Evolutionary conservation across 2,329 filamentous ascomycete genomes (phyloP), one percentile per base, ranked within the genome.

Genomic region (Boeremia exigua): DNA sequence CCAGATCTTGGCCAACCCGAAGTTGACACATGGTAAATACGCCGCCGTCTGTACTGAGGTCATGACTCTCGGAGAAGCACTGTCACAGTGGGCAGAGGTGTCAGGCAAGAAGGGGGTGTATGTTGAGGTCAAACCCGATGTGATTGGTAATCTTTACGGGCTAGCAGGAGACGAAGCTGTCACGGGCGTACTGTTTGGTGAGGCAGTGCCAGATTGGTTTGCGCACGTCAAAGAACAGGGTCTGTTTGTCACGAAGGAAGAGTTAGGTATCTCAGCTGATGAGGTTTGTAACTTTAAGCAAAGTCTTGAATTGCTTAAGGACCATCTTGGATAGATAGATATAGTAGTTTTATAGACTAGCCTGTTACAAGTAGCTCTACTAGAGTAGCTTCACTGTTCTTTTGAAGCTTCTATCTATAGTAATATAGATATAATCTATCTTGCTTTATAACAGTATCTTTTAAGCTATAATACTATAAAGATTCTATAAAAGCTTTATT

Each of bases 51-150:
- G 9, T 7, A 47, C 44, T 7, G 59, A 61, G 29, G 48, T 54
- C 12, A 33, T 42, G 8, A 51, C 48, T 5, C 48, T 59, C 14
- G 48, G 46, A 17, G 23, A 56, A 15, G 44, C 52, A 27, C 28
- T 54, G 4, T n/a, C 36, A n/a, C 19, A 39, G 9, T 61, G 59
- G 59, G 29, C 43, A 23, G 38, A 37, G 28, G 48, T 61, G 10
- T 53, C 59, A 9, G 59, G 59, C 4, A 61, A 61, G 44, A 23
- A 40, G 14, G 59, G 36, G 27, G 49, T 61, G 12, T n/a, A 56
- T 34, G 15, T 46, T 14, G 27, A 46, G 29, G 29, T 46, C 6
- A 33, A 33, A 29, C 29, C 32, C 12, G 29, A 33, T 28, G 32
- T 36, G 11, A 46, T 33, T 11, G 43, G 54, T 17, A 42, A 43